Conservation (phyloP, 2,329 filamentous ascomycete genomes). For the Ascosphaera aggregata region DNA sequence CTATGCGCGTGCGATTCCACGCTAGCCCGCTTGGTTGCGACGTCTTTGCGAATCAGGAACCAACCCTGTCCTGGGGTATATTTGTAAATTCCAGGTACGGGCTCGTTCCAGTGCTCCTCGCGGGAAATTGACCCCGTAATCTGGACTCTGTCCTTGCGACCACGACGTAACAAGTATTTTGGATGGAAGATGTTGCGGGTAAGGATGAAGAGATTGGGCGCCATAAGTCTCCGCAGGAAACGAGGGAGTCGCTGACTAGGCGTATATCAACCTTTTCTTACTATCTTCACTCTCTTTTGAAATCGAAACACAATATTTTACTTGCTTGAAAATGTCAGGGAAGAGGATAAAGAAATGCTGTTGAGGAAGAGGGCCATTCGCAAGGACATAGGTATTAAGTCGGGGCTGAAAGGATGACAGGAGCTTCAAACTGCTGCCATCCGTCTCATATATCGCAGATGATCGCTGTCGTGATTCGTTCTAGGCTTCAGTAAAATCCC, state of each 20-base stretch:
- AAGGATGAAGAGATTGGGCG: slow-evolving; percentile 27
- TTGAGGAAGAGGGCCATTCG: no score
- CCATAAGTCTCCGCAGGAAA: slow-evolving; percentile 13
- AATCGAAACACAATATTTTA: no score
- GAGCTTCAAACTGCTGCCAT: no score
- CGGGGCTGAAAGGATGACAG: no score
- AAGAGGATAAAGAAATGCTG: no score
- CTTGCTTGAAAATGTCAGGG: no score
- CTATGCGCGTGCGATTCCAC: slow-evolving; percentile 5
- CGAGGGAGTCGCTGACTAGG: neutral
- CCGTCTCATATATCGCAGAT: neutral
- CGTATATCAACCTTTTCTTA: no score
- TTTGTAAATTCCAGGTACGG: slow-evolving; percentile 25
- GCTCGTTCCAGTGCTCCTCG: slow-evolving; percentile 25
- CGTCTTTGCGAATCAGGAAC: slow-evolving; percentile 23
- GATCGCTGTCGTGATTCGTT: neutral
- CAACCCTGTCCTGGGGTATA: slow-evolving; percentile 27
- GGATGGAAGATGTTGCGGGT: slow-evolving; percentile 25
- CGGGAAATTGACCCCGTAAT: slow-evolving; percentile 17
- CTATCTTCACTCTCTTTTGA: no score
- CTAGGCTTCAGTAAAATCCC: neutral
- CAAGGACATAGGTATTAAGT: no score
- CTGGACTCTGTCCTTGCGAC: slow-evolving; percentile 8
- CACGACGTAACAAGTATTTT: slow-evolving; percentile 24
- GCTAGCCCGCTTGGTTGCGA: slow-evolving; percentile 10